A percentile compares a stretch with the other conserved stretches of the same genome.
phyloP scores from a whole-genome alignment of 148 eudicot species.

The Rhododendron ovatum region DNA sequence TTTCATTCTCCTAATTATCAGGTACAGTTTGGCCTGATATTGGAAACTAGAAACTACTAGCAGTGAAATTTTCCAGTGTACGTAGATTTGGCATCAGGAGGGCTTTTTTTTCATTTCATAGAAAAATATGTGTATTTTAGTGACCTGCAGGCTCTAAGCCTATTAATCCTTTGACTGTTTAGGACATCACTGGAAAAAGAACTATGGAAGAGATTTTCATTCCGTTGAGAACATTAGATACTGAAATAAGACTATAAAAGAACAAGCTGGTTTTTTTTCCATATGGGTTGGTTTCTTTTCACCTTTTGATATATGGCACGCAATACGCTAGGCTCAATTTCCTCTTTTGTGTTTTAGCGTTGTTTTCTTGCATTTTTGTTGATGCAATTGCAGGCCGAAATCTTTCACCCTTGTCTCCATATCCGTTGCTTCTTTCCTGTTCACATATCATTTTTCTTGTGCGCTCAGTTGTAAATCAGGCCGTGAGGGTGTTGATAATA shows the following conservation, averaged over 20 bases:
- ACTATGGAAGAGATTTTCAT: not conserved
- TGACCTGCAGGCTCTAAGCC: not conserved
- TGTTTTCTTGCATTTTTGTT: slow-evolving; percentile 3
- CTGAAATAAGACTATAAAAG: not conserved
- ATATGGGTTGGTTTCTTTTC: not conserved
- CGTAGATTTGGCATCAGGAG: not conserved
- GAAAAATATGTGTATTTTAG: not conserved
- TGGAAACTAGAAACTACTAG: slow-evolving; percentile 6
- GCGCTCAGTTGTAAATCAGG: not conserved
- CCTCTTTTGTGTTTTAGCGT: not conserved
- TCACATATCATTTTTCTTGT: not conserved
- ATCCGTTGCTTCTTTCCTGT: not conserved
- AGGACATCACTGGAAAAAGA: not conserved
- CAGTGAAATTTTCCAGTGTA: not conserved
- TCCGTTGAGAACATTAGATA: not conserved
- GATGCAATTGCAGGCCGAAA: not conserved
- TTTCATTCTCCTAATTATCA: not conserved
- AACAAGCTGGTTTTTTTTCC: not conserved
- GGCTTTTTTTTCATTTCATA: not conserved
- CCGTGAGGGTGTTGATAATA: not conserved
- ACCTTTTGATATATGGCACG: not conserved
- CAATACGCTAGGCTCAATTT: not conserved
- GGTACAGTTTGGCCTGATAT: not conserved
- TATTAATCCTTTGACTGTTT: not conserved
- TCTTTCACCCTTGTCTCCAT: not conserved